phyloP scores from a whole-genome alignment of 176 grass and related monocot species.

The Cenchrus fungigraminus region DNA sequence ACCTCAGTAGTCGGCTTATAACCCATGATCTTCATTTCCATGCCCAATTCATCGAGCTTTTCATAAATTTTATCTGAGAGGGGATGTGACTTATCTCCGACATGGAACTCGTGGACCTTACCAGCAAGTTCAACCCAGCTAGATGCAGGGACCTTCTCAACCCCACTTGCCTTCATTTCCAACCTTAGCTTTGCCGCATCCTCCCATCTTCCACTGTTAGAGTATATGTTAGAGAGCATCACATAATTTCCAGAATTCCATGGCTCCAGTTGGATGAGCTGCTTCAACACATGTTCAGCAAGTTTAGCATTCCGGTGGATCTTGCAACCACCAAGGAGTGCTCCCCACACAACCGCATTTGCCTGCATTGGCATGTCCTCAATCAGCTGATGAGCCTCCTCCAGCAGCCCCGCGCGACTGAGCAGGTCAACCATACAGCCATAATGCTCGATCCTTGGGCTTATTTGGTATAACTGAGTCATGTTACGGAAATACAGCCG shows the following conservation, averaged over 20 bases:
- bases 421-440: constrained; percentile 77
- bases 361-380: constrained; percentile 65
- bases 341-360: constrained; percentile 68
- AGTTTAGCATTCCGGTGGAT: constrained; percentile 46
- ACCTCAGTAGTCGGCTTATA: constrained; percentile 66
- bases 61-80: constrained; percentile 47
- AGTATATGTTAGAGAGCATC: constrained; percentile 75
- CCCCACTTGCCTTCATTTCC: constrained; percentile 54
- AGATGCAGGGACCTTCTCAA: constrained; percentile 57
- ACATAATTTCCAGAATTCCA: constrained; percentile 70
- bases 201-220: constrained; percentile 60
- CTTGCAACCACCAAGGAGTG: constrained; percentile 73
- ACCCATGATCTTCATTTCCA: constrained; percentile 61
- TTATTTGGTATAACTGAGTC: constrained; percentile 45
- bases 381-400: constrained; percentile 59
- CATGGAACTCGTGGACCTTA: constrained; percentile 62
- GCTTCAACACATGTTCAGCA: constrained; percentile 61
- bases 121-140: constrained; percentile 72
- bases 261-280: constrained; percentile 64
- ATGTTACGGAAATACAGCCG: constrained; percentile 55
- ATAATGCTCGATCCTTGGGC: constrained; percentile 66
- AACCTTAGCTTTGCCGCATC: constrained; percentile 63
- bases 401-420: constrained; percentile 61
- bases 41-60: constrained; percentile 61
- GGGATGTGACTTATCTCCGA: constrained; percentile 63